phyloP scores from a whole-genome alignment of 495 filamentous ascomycete species.

The Aspergillus haitiensis region DNA sequence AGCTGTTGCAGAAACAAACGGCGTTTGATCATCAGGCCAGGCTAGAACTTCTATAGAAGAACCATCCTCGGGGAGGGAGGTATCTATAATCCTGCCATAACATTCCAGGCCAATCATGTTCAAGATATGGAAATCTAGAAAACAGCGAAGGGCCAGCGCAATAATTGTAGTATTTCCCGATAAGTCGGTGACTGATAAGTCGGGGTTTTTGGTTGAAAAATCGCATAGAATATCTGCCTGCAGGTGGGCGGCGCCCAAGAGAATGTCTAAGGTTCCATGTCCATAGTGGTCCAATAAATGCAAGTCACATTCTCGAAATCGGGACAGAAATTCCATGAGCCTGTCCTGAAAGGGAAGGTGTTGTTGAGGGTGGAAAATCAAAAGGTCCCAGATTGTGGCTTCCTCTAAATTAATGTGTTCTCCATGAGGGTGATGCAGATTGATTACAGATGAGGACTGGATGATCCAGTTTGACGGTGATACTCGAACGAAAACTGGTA shows the following conservation, averaged over 20 bases:
- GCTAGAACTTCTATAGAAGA: neutral
- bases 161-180: neutral
- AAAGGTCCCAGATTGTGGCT: neutral
- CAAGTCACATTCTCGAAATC: neutral
- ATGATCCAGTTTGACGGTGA: conserved; percentile 3
- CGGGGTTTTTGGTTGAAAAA: neutral
- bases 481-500: neutral
- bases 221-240: neutral
- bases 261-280: neutral
- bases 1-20: neutral
- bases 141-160: neutral
- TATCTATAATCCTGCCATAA: neutral
- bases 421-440: neutral
- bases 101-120: neutral
- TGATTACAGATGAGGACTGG: neutral
- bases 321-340: neutral
- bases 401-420: too few species aligned
- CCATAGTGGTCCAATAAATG: neutral
- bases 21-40: neutral
- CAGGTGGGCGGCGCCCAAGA: neutral
- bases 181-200: conserved; percentile 1
- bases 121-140: neutral
- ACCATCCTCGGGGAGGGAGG: neutral
- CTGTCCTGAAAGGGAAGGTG: neutral
- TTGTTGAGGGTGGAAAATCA: neutral